Evolutionary conservation across 371 early-diverging fungal species (phyloP).

Genomic region (Cokeromyces recurvatus): DNA sequence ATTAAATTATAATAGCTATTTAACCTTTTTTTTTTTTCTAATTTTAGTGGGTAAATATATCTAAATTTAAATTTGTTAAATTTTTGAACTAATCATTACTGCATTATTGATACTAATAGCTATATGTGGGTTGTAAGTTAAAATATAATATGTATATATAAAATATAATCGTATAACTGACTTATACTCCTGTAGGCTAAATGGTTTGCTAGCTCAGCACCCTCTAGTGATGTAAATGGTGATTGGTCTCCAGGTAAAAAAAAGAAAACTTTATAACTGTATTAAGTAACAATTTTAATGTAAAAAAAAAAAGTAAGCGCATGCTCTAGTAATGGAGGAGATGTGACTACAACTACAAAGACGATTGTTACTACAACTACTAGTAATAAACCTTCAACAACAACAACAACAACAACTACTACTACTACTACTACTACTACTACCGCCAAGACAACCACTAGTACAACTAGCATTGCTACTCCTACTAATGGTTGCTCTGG

Average conservation of each 20-base stretch:
- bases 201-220: conserved; percentile 28
- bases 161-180: no score
- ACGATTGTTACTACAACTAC: not conserved
- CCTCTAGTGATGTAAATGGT: conserved; percentile 14
- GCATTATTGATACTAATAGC: no score
- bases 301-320: no score
- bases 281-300: no score
- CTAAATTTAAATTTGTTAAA: not conserved
- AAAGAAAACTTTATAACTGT: no score
- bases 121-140: conserved; percentile 40
- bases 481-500: conserved; percentile 18
- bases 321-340: no score
- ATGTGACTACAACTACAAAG: not conserved
- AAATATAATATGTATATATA: not conserved
- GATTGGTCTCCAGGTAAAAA: conserved; percentile 30
- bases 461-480: conserved; percentile 11
- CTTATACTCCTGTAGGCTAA: no score
- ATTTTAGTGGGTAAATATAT: conserved; percentile 21
- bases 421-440: conserved; percentile 1
- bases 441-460: conserved; percentile 15
- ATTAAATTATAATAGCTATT: not conserved
- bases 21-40: not conserved
- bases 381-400: not conserved
- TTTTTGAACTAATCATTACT: no score
- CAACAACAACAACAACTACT: not conserved